phyloP scores from a whole-genome alignment of 83 land plant genomes.

The Picea mariana region DNA sequence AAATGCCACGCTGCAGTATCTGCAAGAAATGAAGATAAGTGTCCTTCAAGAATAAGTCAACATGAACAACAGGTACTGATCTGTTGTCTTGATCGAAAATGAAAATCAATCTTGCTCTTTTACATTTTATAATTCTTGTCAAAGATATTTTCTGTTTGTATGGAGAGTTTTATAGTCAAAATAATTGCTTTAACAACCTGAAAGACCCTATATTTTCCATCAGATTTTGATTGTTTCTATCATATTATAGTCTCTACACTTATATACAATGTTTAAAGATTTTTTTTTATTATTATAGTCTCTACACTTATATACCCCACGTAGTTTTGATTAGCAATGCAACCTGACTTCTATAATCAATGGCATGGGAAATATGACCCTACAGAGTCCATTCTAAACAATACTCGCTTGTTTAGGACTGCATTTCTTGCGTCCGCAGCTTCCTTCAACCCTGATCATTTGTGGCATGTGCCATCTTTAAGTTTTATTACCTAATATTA shows the following conservation, averaged over 20 bases:
- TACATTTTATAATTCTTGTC: neutral
- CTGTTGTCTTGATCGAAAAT: neutral
- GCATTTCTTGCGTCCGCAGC: neutral
- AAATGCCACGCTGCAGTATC: conserved; percentile 48
- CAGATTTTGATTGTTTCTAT: too few relatives aligned
- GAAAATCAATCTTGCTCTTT: neutral
- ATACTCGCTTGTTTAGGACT: neutral
- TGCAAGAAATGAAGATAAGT: conserved; percentile 65
- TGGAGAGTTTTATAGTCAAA: neutral
- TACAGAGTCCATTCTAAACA: neutral
- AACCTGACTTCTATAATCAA: neutral
- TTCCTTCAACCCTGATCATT: neutral
- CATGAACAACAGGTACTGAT: conserved; percentile 66
- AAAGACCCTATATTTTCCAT: too few relatives aligned
- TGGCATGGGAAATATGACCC: neutral
- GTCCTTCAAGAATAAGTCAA: conserved; percentile 71
- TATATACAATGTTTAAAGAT: neutral
- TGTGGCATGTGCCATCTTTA: too few relatives aligned
- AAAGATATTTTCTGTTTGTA: neutral
- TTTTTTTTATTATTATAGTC: too few relatives aligned
- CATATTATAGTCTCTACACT: too few relatives aligned
- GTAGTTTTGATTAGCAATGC: neutral
- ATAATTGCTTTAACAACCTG: neutral
- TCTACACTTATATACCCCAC: neutral
- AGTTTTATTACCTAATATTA: too few relatives aligned